These are phyloP conservation scores for Starmerella riodocensis DNA, from an alignment of 805 yeast species.

Conservation along the genomic window DNA sequence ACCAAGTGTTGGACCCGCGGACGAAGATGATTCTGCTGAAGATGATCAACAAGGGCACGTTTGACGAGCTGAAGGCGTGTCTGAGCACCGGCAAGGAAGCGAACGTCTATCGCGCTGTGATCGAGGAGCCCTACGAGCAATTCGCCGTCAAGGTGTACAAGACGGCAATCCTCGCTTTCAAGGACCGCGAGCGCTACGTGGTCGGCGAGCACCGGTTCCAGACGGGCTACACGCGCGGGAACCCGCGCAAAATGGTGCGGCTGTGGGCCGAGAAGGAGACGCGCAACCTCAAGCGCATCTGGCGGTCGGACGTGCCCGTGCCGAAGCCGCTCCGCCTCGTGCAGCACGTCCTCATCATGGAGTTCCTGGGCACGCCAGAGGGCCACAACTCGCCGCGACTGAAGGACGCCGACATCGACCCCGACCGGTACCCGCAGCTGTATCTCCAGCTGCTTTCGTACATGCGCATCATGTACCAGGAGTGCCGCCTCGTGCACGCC, in stretches of 20 bases:
- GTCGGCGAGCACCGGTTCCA: conserved; percentile 92
- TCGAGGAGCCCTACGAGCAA: conserved; percentile 17
- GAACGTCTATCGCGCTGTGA: conserved; percentile 76
- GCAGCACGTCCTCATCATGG: conserved; percentile 90
- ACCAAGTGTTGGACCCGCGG: conserved; percentile 90
- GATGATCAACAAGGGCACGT: conserved; percentile 68
- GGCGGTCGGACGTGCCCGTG: conserved; percentile 70
- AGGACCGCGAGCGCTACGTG: conserved; percentile 90
- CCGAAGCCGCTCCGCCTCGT: conserved; percentile 86
- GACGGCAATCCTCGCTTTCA: conserved; percentile 92
- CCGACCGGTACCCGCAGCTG: conserved; percentile 45
- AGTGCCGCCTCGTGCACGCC: conserved; percentile 87
- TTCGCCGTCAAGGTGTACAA: conserved; percentile 85
- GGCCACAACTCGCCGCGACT: conserved; percentile 88
- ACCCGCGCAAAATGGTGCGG: conserved; percentile 94
- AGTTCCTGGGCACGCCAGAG: conserved; percentile 57
- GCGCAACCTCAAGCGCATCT: conserved; percentile 73
- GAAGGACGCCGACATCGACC: conserved; percentile 62
- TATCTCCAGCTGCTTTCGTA: conserved; percentile 71
- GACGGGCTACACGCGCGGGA: conserved; percentile 68
- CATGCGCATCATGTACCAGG: conserved; percentile 77
- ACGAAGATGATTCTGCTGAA: conserved; percentile 73
- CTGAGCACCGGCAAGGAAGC: conserved; percentile 96
- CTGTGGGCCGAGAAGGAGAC: conserved; percentile 98
- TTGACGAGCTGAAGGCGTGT: conserved; percentile 83